Base-by-base conservation (phyloP, 1,284 basidiomycete genomes). In the Pseudozyma hubeiensis region DNA sequence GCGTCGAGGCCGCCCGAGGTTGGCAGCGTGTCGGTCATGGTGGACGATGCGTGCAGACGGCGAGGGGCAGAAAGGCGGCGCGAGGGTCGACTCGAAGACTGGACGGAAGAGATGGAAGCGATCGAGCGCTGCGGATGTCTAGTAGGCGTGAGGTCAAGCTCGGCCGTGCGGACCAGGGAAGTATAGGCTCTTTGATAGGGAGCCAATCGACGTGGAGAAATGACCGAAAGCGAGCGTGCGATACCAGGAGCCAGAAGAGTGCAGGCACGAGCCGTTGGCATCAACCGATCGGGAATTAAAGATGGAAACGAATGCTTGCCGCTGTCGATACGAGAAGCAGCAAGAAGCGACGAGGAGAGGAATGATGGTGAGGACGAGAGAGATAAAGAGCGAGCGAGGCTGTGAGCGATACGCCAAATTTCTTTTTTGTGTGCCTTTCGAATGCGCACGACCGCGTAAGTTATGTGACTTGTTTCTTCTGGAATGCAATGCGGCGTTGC, bases 261-360 rank as follows among this genome's bases (percentile, higher is more conserved):
- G 54, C 49, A 61, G 34, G 50, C 58, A 53, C 64, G 58, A 67
- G 59, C 53, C 40, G 59, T 67, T 56, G 49, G 64, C 64, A 67
- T 67, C 54, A 67, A 67, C 58, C 37, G 33, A 29, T 7, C 19
- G 13, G 7, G 47, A 45, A 33, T n/a, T 13, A 13, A 39, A 39
- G 29, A 24, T 37, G 33, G 24, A 34, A 19, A 19, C 9, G 19
- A 44, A 24, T 4, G 43, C 40, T n/a, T 41, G 40, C 40, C 7
- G 39, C 31, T 16, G 39, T 51, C 29, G 39, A 41, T 48, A 31
- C 30, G 48, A 55, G 40, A 30, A 49, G 8, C 29, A 13, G 17
- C 24, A 17, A 53, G 33, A 11, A 24, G 43, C 33, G 31, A 40
- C 14, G 37, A 29, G 7, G 30, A 35, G n/a, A 14, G 46, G 17